Evolutionary conservation across 2,329 filamentous ascomycete species (phyloP).

Genomic region (Elsinoe perseae): DNA sequence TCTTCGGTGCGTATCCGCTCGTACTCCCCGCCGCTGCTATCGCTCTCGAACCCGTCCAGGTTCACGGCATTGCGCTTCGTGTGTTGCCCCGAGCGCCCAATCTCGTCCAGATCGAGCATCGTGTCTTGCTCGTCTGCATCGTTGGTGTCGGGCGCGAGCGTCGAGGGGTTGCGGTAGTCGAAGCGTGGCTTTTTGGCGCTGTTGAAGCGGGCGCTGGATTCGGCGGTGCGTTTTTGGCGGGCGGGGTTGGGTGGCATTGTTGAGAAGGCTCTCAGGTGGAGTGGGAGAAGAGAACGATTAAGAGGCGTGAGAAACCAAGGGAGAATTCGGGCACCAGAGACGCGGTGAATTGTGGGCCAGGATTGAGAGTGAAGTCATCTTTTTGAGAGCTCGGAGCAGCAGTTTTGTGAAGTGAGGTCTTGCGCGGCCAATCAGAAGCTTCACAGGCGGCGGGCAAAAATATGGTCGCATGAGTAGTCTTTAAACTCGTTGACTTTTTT

Average conservation of each 20-base stretch:
- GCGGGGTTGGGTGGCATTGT: conserved; percentile 37
- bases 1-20: no score
- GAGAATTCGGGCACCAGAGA: not conserved
- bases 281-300: not conserved
- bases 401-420: not conserved
- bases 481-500: not conserved
- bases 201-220: conserved; percentile 66
- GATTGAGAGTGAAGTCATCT: not conserved
- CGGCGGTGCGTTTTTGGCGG: conserved; percentile 74
- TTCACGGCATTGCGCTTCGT: conserved; percentile 93
- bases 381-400: not conserved
- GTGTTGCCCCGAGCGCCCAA: conserved; percentile 61
- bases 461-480: not conserved
- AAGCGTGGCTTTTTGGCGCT: conserved; percentile 78
- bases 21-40: conserved; percentile 86
- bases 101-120: conserved; percentile 84
- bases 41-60: conserved; percentile 92
- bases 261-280: not conserved
- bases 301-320: not conserved
- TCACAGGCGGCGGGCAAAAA: not conserved
- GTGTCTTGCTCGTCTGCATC: conserved; percentile 58
- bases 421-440: not conserved
- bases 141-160: conserved; percentile 71
- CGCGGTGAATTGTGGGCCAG: no score
- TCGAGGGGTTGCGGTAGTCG: conserved; percentile 89